Evolutionary conservation across 139 green algal genomes (phyloP), one percentile per base, ranked within the genome.

Genomic region (Desmodesmus armatus): DNA sequence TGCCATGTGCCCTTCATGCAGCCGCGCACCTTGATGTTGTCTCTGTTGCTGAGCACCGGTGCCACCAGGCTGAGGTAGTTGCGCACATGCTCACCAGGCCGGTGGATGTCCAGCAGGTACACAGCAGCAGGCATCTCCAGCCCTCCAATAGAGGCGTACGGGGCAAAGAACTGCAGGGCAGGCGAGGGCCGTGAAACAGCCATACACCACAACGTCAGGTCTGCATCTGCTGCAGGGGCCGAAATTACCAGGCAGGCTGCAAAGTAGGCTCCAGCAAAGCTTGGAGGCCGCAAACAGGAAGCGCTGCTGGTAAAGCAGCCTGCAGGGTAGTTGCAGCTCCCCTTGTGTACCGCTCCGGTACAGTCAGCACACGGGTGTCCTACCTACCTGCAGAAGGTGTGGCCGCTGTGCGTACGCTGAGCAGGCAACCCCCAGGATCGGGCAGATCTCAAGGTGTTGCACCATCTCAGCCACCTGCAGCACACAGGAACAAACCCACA

Each of bases 161-260:
- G 78, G 15, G 44, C 62, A 39, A 84, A 84, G 40, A 84, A 76
- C 78, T 84, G 78, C n/a, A n/a, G n/a, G n/a, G n/a, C n/a, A n/a
- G n/a, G n/a, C n/a, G n/a, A n/a, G n/a, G n/a, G n/a, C n/a, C n/a
- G n/a, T n/a, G n/a, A n/a, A n/a, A n/a, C n/a, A n/a, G n/a, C n/a
- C n/a, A n/a, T n/a, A n/a, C n/a, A n/a, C n/a, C n/a, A n/a, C n/a
- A n/a, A n/a, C n/a, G n/a, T n/a, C n/a, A n/a, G n/a, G n/a, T n/a
- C n/a, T n/a, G n/a, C n/a, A n/a, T n/a, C n/a, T n/a, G n/a, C n/a
- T n/a, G n/a, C n/a, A n/a, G n/a, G n/a, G n/a, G n/a, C n/a, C n/a
- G n/a, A n/a, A n/a, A n/a, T n/a, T n/a, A n/a, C n/a, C n/a, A n/a
- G n/a, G n/a, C n/a, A n/a, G n/a, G n/a, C n/a, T n/a, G n/a, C n/a